A percentile compares a stretch with the other conserved stretches of the same genome.
Conservation (phyloP, 2,329 filamentous ascomycete species). For the Fusarium buxicola region DNA sequence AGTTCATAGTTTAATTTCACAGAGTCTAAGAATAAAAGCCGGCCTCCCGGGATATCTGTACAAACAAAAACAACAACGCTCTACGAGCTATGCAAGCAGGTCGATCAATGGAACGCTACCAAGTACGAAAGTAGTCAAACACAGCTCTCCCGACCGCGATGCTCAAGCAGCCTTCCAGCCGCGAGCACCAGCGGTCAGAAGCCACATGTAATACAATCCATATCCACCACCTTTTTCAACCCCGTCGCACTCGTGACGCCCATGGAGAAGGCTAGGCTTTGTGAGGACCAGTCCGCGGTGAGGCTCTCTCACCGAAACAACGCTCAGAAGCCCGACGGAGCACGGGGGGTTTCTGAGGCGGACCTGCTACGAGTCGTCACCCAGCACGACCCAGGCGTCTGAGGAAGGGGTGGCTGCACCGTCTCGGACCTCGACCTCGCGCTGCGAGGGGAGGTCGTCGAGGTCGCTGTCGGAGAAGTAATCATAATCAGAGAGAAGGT, state of each 20-base stretch:
- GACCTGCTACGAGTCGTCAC: slow-evolving; percentile 61
- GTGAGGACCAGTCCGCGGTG: slow-evolving; percentile 55
- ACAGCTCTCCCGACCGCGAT: slow-evolving; percentile 24
- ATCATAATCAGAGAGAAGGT: slow-evolving; percentile 53
- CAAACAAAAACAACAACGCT: slow-evolving; percentile 32
- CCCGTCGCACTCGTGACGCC: slow-evolving; percentile 13
- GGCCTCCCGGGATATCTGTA: slow-evolving; percentile 10
- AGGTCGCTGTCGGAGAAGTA: slow-evolving; percentile 53
- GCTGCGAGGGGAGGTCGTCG: slow-evolving; percentile 48
- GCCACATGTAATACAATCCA: neutral
- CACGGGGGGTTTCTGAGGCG: slow-evolving; percentile 49
- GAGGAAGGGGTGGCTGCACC: slow-evolving; percentile 44
- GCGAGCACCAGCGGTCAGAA: slow-evolving; percentile 42
- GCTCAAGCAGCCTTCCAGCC: slow-evolving; percentile 40
- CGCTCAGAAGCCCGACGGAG: slow-evolving; percentile 45
- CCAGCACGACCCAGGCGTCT: slow-evolving; percentile 58
- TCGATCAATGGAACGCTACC: slow-evolving; percentile 14
- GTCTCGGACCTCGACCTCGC: slow-evolving; percentile 49
- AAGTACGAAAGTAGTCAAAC: slow-evolving; percentile 10
- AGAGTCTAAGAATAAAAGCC: slow-evolving; percentile 11
- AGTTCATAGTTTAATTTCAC: slow-evolving; percentile 21
- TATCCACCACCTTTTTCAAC: slow-evolving; percentile 21
- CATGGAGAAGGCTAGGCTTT: slow-evolving; percentile 38
- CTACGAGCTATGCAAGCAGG: slow-evolving; percentile 41
- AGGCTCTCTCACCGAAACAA: slow-evolving; percentile 45